Evolutionary conservation across 306 rosid species (phyloP).

Genomic region (Notholithocarpus densiflorus): DNA sequence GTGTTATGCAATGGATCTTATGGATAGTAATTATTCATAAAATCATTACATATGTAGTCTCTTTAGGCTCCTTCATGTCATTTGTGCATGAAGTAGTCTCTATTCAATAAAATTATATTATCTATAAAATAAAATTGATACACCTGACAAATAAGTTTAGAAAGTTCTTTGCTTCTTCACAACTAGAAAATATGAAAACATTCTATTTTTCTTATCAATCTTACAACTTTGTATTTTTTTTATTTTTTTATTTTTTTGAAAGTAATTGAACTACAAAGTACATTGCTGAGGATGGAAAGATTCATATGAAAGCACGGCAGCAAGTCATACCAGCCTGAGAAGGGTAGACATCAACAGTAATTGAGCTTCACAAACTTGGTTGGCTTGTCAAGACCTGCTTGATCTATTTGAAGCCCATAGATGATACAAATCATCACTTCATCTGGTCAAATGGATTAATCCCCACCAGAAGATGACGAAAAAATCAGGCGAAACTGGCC

Average conservation of each 20-base stretch:
- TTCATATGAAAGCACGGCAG: background rate
- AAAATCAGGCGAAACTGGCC: constrained; percentile 18
- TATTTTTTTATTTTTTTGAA: constrained; percentile 2
- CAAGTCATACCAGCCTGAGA: background rate
- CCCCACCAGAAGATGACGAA: constrained; percentile 4
- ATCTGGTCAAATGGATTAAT: constrained; percentile 13
- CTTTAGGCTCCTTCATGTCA: too few relatives aligned
- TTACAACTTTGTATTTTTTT: constrained; percentile 17
- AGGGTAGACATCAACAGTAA: constrained; percentile 12
- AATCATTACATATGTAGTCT: too few relatives aligned
- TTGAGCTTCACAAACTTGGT: background rate
- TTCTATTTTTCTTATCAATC: constrained; percentile 17
- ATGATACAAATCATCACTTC: constrained; percentile 15
- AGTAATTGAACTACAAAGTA: background rate
- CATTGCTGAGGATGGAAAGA: background rate
- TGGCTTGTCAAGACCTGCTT: constrained; percentile 3
- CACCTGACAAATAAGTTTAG: constrained; percentile 11
- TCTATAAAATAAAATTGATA: background rate
- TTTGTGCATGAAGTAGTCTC: too few relatives aligned
- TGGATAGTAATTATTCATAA: too few relatives aligned
- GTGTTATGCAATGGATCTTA: too few relatives aligned
- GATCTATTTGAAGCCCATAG: constrained; percentile 12
- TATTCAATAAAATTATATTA: too few relatives aligned
- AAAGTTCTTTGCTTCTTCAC: constrained; percentile 1
- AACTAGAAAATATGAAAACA: constrained; percentile 10